These are phyloP conservation scores for Bacidia gigantensis DNA, from an alignment of 495 filamentous ascomycete genomes.

Conservation along the genomic window DNA sequence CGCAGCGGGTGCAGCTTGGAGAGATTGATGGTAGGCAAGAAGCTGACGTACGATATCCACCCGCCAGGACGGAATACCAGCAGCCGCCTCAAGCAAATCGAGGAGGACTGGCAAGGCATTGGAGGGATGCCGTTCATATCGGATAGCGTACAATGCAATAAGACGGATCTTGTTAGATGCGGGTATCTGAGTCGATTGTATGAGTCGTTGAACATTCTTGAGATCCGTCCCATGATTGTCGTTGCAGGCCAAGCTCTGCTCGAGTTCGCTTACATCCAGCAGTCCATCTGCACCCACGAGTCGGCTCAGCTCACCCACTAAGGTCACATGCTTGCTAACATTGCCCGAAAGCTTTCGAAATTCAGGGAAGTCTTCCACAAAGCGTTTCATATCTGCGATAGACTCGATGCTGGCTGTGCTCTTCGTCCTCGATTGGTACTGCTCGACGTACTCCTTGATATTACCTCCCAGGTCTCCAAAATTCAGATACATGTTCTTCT, in stretches of 20 bases:
- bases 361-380: constrained; percentile 96
- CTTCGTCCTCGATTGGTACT: constrained; percentile 90
- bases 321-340: constrained; percentile 93
- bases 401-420: constrained; percentile 90
- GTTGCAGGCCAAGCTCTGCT: constrained; percentile 93
- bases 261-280: constrained; percentile 87
- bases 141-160: constrained; percentile 81
- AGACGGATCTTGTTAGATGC: constrained; percentile 70
- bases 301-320: constrained; percentile 84
- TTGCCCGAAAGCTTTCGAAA: constrained; percentile 94
- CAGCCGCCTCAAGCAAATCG: constrained; percentile 68
- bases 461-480: constrained; percentile 95
- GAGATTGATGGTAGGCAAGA: constrained; percentile 66
- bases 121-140: constrained; percentile 73
- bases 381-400: constrained; percentile 96
- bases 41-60: constrained; percentile 65
- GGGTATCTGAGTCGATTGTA: constrained; percentile 60
- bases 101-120: constrained; percentile 69
- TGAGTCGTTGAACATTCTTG: constrained; percentile 75
- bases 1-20: constrained; percentile 56
- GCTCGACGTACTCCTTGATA: constrained; percentile 96
- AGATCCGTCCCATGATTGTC: constrained; percentile 83
- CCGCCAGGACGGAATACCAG: constrained; percentile 54
- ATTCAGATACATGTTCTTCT: constrained; percentile 99
- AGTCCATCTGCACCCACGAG: constrained; percentile 72